A percentile compares a stretch with the other conserved stretches of the same genome.
Evolutionary conservation across 768 basidiomycete species (phyloP).

Genomic region (Tylopilus balloui): DNA sequence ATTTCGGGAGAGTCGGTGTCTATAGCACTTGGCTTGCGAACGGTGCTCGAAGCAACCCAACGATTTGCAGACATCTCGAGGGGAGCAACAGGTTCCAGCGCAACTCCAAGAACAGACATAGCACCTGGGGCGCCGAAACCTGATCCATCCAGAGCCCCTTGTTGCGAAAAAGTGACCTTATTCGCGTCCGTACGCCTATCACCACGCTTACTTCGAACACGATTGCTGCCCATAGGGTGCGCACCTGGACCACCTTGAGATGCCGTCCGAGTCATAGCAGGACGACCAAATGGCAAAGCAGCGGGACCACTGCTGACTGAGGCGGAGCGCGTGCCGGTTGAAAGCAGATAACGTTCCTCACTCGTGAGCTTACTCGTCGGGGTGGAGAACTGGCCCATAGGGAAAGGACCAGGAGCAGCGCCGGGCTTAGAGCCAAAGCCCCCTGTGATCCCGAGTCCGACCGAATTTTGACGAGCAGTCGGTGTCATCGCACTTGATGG

Average conservation of each 20-base stretch:
- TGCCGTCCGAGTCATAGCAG: constrained; percentile 66
- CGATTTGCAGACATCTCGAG: constrained; percentile 77
- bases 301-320: constrained; percentile 52
- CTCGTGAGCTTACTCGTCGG: constrained; percentile 55
- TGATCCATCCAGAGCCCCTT: constrained; percentile 33
- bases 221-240: constrained; percentile 46
- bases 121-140: constrained; percentile 30
- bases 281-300: constrained; percentile 48
- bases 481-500: constrained; percentile 41
- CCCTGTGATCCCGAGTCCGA: constrained; percentile 41
- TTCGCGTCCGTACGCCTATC: constrained; percentile 61
- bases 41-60: constrained; percentile 55
- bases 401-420: constrained; percentile 29
- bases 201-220: constrained; percentile 82
- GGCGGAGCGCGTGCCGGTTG: constrained; percentile 45
- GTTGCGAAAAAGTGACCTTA: constrained; percentile 37
- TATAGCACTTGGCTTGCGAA: constrained; percentile 38
- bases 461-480: constrained; percentile 44
- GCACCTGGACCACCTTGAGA: constrained; percentile 58
- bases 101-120: constrained; percentile 26
- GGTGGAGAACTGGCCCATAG: constrained; percentile 70
- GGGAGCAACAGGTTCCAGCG: constrained; percentile 68
- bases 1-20: constrained; percentile 74
- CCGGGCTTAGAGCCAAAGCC: constrained; percentile 32
- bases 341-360: constrained; percentile 59